phyloP scores from a whole-genome alignment of 1,284 basidiomycete genomes.

The Austroboletus niveus region DNA sequence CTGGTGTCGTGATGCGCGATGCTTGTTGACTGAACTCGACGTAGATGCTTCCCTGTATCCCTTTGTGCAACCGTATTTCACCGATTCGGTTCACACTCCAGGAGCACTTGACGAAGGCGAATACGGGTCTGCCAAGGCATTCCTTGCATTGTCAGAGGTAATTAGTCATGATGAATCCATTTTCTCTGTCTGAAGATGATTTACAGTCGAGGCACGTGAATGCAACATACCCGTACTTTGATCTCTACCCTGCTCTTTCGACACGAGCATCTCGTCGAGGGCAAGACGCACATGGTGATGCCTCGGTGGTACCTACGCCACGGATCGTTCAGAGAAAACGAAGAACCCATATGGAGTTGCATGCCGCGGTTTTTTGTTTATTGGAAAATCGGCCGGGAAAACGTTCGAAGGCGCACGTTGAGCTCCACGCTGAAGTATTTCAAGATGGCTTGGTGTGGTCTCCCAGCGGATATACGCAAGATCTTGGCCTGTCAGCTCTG shows the following conservation, averaged over 20 bases:
- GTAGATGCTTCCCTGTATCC: constrained; percentile 21
- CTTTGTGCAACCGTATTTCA: constrained; percentile 21
- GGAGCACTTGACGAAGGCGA: constrained; percentile 8
- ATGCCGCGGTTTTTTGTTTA: constrained; percentile 6
- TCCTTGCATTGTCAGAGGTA: constrained; percentile 17
- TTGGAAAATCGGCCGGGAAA: constrained; percentile 6
- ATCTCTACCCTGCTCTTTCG: constrained; percentile 30
- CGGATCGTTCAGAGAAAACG: constrained; percentile 5
- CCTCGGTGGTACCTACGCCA: neutral
- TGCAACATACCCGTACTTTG: constrained; percentile 37
- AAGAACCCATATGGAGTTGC: constrained; percentile 22
- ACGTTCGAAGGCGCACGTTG: constrained; percentile 25
- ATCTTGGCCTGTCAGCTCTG: constrained; percentile 15
- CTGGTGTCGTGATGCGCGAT: neutral
- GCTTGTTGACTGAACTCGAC: neutral
- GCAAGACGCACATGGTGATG: neutral
- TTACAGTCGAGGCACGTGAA: neutral
- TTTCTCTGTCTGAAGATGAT: constrained; percentile 2
- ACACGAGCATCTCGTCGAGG: neutral
- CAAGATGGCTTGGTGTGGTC: constrained; percentile 28
- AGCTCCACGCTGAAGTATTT: constrained; percentile 36
- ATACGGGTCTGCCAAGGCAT: constrained; percentile 1
- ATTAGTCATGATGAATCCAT: neutral
- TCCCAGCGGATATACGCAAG: constrained; percentile 29
- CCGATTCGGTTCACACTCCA: constrained; percentile 2